Conservation (phyloP, 2,329 filamentous ascomycete species). For the Talaromyces pinophilus region DNA sequence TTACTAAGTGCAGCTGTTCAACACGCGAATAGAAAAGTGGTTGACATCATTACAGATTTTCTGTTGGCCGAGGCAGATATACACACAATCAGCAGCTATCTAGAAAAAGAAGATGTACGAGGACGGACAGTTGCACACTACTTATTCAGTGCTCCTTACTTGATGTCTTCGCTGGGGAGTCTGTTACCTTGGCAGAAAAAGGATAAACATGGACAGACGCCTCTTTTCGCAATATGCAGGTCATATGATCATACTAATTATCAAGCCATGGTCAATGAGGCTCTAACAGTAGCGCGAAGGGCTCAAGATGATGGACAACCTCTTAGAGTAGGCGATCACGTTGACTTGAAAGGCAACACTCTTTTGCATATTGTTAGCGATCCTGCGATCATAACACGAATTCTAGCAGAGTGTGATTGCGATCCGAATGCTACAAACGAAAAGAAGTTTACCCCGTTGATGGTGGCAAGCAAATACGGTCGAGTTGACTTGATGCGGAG, state of each 20-base stretch:
- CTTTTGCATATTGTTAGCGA: constrained; percentile 95
- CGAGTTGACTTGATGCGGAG: constrained; percentile 88
- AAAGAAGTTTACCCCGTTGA: constrained; percentile 89
- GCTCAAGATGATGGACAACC: constrained; percentile 75
- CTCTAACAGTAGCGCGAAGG: constrained; percentile 69
- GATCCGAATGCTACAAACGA: constrained; percentile 96
- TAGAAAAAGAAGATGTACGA: constrained; percentile 75
- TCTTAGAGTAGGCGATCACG: constrained; percentile 89
- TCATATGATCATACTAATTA: constrained; percentile 94
- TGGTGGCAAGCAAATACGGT: constrained; percentile 98
- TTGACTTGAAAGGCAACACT: constrained; percentile 91
- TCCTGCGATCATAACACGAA: constrained; percentile 69
- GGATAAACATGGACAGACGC: constrained; percentile 97
- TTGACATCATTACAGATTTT: constrained; percentile 73
- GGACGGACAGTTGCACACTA: constrained; percentile 94
- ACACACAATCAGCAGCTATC: constrained; percentile 64
- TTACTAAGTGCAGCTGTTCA: constrained; percentile 89
- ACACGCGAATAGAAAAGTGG: constrained; percentile 71
- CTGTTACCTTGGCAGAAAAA: constrained; percentile 84
- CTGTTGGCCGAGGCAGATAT: constrained; percentile 61
- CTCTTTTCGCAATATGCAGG: constrained; percentile 88
- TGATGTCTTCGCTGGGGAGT: constrained; percentile 75
- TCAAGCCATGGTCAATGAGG: constrained; percentile 80
- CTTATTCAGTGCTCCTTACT: constrained; percentile 81
- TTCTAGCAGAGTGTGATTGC: constrained; percentile 84